Percentiles rank a stretch among this genome's conserved stretches.
These are phyloP conservation scores for Rosellinia necatrix DNA, from an alignment of 2,329 filamentous ascomycete species.

Conservation along the genomic window DNA sequence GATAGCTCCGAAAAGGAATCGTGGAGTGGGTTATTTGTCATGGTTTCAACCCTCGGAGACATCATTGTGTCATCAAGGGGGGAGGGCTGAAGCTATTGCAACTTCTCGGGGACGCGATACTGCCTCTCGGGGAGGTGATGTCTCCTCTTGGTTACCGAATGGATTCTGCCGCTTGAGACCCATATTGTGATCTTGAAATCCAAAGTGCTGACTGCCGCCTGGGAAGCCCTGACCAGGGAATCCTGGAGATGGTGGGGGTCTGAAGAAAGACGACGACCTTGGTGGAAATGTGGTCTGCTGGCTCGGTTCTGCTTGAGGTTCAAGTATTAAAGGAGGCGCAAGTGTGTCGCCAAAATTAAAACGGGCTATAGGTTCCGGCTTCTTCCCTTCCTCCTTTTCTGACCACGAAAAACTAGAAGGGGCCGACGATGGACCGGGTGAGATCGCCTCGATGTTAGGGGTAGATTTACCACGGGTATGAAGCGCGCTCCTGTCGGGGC, in stretches of 20 bases:
- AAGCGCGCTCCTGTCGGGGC: constrained; percentile 49
- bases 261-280: constrained; percentile 38
- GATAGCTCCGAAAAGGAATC: constrained; percentile 48
- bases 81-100: constrained; percentile 42
- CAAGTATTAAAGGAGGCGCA: constrained; percentile 45
- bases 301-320: constrained; percentile 28
- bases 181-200: constrained; percentile 47
- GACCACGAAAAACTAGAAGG: constrained; percentile 67
- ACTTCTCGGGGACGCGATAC: constrained; percentile 42
- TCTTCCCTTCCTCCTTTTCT: constrained; percentile 52
- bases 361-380: constrained; percentile 45
- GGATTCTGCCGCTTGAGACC: constrained; percentile 34
- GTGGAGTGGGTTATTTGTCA: constrained; percentile 71
- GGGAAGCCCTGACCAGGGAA: constrained; percentile 48
- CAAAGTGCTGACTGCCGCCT: constrained; percentile 45
- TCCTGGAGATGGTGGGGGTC: constrained; percentile 45
- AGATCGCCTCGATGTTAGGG: constrained; percentile 54
- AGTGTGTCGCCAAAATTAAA: constrained; percentile 46
- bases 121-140: constrained; percentile 39
- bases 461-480: constrained; percentile 60
- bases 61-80: constrained; percentile 62
- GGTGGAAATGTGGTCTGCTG: constrained; percentile 31
- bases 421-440: constrained; percentile 69
- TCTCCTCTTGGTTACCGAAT: constrained; percentile 27
- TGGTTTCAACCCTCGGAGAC: constrained; percentile 73